A percentile compares a stretch with the other conserved stretches of the same genome.
Conservation (phyloP, 179 eudicot genomes). For the Gypsophila paniculata region DNA sequence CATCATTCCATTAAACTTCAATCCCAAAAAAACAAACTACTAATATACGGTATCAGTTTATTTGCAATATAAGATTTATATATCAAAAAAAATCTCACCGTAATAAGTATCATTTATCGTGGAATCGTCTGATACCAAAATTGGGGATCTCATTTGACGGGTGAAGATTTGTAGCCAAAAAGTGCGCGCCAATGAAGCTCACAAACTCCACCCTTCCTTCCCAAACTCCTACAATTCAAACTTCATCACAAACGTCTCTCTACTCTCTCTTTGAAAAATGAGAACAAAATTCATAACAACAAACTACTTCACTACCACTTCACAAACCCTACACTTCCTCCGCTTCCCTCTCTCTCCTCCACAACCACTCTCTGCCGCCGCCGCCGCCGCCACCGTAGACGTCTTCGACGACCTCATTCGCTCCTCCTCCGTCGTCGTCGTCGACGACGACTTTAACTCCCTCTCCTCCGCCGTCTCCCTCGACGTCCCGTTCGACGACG, state of each 20-base stretch:
- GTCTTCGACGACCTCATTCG: constrained; percentile 24
- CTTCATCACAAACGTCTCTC: constrained; percentile 14
- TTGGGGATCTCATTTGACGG: no score
- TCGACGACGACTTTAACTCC: no score
- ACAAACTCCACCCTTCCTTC: background rate
- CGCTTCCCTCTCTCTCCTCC: constrained; percentile 55
- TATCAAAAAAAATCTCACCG: no score
- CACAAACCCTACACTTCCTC: constrained; percentile 52
- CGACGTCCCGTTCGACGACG: constrained; percentile 35
- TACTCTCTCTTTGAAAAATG: constrained; percentile 29
- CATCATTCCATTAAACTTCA: no score
- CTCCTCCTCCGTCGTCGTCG: constrained; percentile 28
- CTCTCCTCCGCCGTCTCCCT: constrained; percentile 33
- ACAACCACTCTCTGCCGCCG: background rate
- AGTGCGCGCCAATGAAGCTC: no score
- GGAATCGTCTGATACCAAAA: no score
- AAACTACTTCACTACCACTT: constrained; percentile 34
- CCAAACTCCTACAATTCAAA: no score
- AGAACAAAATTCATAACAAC: constrained; percentile 60
- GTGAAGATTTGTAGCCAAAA: no score
- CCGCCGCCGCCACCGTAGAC: constrained; percentile 7
- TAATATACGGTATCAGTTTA: no score
- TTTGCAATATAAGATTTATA: no score
- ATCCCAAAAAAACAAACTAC: no score
- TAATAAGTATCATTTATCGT: no score